These are phyloP conservation scores for Miamiensis avidus DNA, from an alignment of 169 alveolate genomes.

Conservation along the genomic window DNA sequence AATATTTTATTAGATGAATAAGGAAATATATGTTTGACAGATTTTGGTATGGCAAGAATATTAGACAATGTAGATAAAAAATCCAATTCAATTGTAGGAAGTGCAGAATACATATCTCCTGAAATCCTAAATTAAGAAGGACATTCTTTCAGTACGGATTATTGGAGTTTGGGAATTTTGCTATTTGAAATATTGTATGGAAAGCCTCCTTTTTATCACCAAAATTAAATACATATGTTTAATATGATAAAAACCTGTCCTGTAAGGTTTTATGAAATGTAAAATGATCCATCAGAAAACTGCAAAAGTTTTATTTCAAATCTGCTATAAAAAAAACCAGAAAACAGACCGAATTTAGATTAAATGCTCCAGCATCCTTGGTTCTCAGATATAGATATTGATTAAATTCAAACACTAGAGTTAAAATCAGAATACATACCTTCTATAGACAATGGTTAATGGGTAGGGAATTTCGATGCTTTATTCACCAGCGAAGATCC, in stretches of 20 bases:
- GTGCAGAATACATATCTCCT: constrained; percentile 26
- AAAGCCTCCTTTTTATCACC: constrained; percentile 9
- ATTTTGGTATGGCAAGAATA: constrained; percentile 73
- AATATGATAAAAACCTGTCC: background rate
- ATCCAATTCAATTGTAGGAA: constrained; percentile 16
- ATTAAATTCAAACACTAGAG: constrained; percentile 43
- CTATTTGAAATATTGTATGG: background rate
- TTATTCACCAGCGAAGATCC: constrained; percentile 4
- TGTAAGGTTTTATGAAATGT: background rate
- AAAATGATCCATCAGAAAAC: background rate
- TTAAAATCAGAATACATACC: constrained; percentile 43
- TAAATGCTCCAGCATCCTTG: constrained; percentile 62
- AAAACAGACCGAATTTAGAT: constrained; percentile 53
- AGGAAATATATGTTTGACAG: constrained; percentile 69
- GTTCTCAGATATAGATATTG: constrained; percentile 61
- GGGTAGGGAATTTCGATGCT: constrained; percentile 26
- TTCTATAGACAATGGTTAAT: constrained; percentile 40
- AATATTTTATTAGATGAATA: constrained; percentile 74
- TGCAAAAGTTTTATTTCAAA: background rate
- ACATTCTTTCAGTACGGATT: constrained; percentile 4
- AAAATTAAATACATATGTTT: background rate
- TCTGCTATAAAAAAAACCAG: constrained; percentile 52
- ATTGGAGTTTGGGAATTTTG: constrained; percentile 8
- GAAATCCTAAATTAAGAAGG: constrained; percentile 3
- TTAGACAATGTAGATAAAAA: background rate